These are phyloP conservation scores for Leucoagaricus sp. DNA, from an alignment of 1,284 basidiomycete genomes.

Conservation along the genomic window DNA sequence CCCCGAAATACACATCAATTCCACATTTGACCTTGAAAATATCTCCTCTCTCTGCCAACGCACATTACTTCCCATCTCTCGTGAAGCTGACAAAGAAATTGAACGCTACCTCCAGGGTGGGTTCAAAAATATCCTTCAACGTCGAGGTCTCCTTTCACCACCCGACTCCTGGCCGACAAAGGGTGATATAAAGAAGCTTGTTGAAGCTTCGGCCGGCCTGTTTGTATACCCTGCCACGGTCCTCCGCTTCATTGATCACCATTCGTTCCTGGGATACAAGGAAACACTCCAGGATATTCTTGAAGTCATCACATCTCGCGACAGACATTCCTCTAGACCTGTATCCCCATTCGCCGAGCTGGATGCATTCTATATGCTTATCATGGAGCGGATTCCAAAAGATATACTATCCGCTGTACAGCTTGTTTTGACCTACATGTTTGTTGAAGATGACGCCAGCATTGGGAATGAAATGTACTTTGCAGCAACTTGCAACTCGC, in stretches of 20 bases:
- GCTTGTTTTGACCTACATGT: too few relatives aligned
- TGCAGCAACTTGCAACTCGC: too few relatives aligned
- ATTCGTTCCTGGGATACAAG: background rate
- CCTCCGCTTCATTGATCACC: background rate
- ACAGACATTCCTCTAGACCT: too few relatives aligned
- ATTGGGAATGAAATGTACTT: too few relatives aligned
- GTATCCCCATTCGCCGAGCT: background rate
- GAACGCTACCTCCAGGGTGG: background rate
- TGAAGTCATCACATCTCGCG: background rate
- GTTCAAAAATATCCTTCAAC: background rate
- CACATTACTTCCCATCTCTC: background rate
- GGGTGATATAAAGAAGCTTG: background rate
- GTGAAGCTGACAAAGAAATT: background rate
- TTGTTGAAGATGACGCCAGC: too few relatives aligned
- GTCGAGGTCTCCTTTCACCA: background rate
- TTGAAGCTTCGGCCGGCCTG: background rate
- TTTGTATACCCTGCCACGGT: slow-evolving; percentile 11
- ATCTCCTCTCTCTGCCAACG: background rate
- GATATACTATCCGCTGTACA: background rate
- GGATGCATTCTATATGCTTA: background rate
- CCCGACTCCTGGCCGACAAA: slow-evolving; percentile 3
- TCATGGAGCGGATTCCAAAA: background rate
- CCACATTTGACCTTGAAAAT: background rate
- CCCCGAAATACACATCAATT: background rate
- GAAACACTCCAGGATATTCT: background rate